Evolutionary conservation across 1,284 basidiomycete species (phyloP).

Genomic region (Chondrostereum purpureum): DNA sequence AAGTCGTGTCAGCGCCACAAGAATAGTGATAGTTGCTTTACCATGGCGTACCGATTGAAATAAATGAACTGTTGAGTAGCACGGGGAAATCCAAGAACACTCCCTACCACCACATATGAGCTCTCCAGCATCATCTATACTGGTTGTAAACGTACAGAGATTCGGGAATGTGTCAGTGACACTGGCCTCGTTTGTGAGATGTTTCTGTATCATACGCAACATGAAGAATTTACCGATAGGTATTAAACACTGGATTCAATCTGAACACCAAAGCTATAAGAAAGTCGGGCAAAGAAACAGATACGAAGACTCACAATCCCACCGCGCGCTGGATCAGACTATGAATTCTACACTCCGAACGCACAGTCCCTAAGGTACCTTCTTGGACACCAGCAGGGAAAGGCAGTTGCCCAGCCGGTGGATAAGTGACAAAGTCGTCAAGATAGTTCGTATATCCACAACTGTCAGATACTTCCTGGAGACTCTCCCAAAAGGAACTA

Average conservation of each 20-base stretch:
- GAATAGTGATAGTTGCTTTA: conserved; percentile 19
- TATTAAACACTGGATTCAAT: conserved; percentile 51
- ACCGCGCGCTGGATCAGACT: conserved; percentile 35
- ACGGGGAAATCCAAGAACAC: conserved; percentile 50
- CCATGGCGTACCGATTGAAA: conserved; percentile 20
- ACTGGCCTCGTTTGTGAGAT: conserved; percentile 15
- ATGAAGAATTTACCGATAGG: conserved; percentile 26
- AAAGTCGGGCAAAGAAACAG: not conserved
- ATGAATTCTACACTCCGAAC: conserved; percentile 41
- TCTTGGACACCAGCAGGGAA: conserved; percentile 30
- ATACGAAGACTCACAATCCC: conserved; percentile 23
- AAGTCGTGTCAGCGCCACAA: not conserved
- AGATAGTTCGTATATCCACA: conserved; percentile 63
- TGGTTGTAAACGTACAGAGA: conserved; percentile 23
- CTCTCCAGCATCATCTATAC: not conserved
- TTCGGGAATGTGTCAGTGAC: conserved; percentile 34
- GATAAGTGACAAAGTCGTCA: conserved; percentile 57
- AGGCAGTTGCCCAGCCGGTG: conserved; percentile 50
- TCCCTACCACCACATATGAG: conserved; percentile 28
- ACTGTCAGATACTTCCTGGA: conserved; percentile 43
- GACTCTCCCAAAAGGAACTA: conserved; percentile 47
- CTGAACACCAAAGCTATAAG: conserved; percentile 19
- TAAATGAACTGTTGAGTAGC: conserved; percentile 44
- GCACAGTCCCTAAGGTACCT: conserved; percentile 24
- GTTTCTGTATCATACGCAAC: conserved; percentile 4